Evolutionary conservation across 108 stramenopile species (phyloP).

Genomic region (Ochromonas danica): DNA sequence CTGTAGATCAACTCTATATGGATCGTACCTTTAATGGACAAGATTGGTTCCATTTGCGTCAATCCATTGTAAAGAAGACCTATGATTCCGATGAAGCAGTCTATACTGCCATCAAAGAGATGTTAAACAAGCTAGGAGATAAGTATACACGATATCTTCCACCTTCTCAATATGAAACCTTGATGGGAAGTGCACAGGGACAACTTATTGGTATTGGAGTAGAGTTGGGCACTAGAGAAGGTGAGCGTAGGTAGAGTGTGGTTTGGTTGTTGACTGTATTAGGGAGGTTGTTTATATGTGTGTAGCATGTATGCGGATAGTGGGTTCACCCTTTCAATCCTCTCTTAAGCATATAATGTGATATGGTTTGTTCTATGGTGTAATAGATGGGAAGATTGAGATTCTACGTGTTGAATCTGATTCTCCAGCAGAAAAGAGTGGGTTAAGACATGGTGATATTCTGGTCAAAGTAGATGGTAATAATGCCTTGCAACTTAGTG

Average conservation of each 20-base stretch:
- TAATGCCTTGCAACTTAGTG: background rate
- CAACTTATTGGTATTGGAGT: slow-evolving; percentile 75
- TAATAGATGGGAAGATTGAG: background rate
- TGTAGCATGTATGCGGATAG: too few relatives aligned
- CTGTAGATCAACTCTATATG: slow-evolving; percentile 74
- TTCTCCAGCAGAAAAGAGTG: background rate
- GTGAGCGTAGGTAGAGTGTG: background rate
- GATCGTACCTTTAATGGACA: slow-evolving; percentile 89
- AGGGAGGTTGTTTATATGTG: too few relatives aligned
- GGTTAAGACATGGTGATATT: background rate
- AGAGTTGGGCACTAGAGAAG: slow-evolving; percentile 51
- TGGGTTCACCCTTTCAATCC: too few relatives aligned
- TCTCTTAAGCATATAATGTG: too few relatives aligned
- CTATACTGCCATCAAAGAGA: slow-evolving; percentile 43
- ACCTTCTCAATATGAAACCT: slow-evolving; percentile 83
- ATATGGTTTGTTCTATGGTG: too few relatives aligned
- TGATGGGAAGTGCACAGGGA: slow-evolving; percentile 78
- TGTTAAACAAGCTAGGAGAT: slow-evolving; percentile 76
- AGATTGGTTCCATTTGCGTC: slow-evolving; percentile 84
- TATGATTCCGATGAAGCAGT: slow-evolving; percentile 62
- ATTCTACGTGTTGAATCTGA: background rate
- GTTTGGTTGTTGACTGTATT: too few relatives aligned
- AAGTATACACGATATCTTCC: slow-evolving; percentile 86
- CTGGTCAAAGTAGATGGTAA: background rate
- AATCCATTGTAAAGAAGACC: slow-evolving; percentile 61